Base-by-base conservation (phyloP, 2,329 filamentous ascomycete genomes). In the Salinomyces thailandicus region DNA sequence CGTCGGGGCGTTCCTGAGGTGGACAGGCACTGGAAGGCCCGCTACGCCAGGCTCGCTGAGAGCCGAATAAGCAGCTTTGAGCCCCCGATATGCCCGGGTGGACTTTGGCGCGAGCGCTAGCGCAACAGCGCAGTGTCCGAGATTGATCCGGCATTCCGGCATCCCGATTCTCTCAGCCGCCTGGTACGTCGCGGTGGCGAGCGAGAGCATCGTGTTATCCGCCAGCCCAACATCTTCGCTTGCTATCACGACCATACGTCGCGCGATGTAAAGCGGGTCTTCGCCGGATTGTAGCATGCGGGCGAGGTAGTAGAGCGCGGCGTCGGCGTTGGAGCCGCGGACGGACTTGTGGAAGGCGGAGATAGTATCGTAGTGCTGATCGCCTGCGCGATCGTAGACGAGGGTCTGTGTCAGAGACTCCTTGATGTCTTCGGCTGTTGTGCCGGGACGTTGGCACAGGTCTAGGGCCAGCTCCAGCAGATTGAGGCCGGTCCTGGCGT, bases 341-440 rank as follows among this genome's bases (percentile, higher is more conserved):
- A 96, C 79, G 2, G 86, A 86, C 54, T 98, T 98, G 71, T 96
- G 91, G 51, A 96, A 91, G 18, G 91, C 91, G 1, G 85, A 93
- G 53, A 98, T 96, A 36, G 84, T 91, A 57, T 98, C 89, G 65
- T 96, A 98, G 63, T 96, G 91, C 58, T 94, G 85, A 61, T 98
- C 91, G 35, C 91, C 89, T 0, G 83, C 84, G 37, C 91, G 78
- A 60, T 98, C 91, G 62, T 96, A 96, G 11, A 96, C 86, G 2
- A 96, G 69, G 0, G 89, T 96, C 56, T 87, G 87, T 2, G 89
- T 96, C 7, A 98, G 69, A 2, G 82, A 74, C 1, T 77, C 68
- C 56, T 94, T 94, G 55, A 98, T 76, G 40, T 77, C 74, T 5
- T 81, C 77, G 44, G 80, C 76, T 0, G 84, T 91, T 6, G 43